Evolutionary conservation across 495 filamentous ascomycete genomes (phyloP).

Genomic region (Diplogelasinospora grovesii): DNA sequence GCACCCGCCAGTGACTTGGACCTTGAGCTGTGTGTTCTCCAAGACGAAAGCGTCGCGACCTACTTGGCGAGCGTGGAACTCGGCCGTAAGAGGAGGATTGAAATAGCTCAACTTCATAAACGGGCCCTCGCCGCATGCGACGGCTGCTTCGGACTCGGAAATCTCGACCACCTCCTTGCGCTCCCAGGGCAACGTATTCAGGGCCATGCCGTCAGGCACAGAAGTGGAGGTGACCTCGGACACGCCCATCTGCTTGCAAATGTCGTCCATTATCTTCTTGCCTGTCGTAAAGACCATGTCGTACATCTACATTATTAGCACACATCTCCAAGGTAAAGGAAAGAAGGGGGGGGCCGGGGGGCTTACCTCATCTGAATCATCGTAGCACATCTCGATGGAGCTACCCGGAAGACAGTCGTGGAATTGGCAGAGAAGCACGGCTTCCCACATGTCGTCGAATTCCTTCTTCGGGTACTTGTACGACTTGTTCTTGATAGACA

Average conservation of each 20-base stretch:
- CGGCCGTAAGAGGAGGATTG: conserved; percentile 31
- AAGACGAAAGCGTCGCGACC: conserved; percentile 67
- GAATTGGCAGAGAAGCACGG: conserved; percentile 81
- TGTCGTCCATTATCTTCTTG: conserved; percentile 59
- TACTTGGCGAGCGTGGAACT: conserved; percentile 46
- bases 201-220: conserved; percentile 39
- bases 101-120: conserved; percentile 45
- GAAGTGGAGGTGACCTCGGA: conserved; percentile 26
- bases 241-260: conserved; percentile 61
- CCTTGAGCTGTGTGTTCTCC: conserved; percentile 63
- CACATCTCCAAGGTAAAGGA: neutral
- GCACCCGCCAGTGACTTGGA: conserved; percentile 63
- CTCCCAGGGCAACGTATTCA: conserved; percentile 83
- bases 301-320: conserved; percentile 54
- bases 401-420: conserved; percentile 96
- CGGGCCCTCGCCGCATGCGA: conserved; percentile 44
- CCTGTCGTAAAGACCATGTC: conserved; percentile 74
- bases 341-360: no score
- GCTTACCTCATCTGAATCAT: conserved; percentile 72
- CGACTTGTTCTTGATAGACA: conserved; percentile 57
- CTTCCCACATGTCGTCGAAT: conserved; percentile 93
- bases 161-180: conserved; percentile 65
- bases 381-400: conserved; percentile 94
- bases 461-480: conserved; percentile 90
- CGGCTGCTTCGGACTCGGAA: conserved; percentile 37